Evolutionary conservation across 2,329 filamentous ascomycete species (phyloP).

Genomic region (Coleophoma crateriformis): DNA sequence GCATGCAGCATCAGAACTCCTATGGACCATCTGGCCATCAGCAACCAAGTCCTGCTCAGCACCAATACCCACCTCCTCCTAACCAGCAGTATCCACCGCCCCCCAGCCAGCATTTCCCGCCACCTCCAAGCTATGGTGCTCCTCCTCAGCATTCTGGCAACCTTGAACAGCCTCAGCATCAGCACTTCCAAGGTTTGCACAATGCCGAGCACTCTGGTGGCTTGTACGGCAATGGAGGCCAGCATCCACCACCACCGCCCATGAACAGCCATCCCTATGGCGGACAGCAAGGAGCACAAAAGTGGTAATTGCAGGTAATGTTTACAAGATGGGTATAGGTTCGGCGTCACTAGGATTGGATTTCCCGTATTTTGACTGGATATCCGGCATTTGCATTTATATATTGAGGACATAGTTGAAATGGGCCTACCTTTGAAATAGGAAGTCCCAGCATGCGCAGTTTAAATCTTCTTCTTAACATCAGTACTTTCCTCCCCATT

Average conservation of each 20-base stretch:
- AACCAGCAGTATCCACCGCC: conserved; percentile 1
- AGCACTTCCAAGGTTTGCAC: conserved; percentile 17
- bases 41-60: no score
- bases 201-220: conserved; percentile 19
- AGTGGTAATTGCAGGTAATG: not conserved
- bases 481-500: conserved; percentile 1
- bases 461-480: conserved; percentile 15
- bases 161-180: conserved; percentile 13
- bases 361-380: conserved; percentile 5
- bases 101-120: conserved; percentile 12
- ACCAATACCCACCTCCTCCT: conserved; percentile 3
- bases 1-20: conserved; percentile 13
- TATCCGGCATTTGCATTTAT: conserved; percentile 9
- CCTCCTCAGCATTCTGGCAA: conserved; percentile 15
- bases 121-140: conserved; percentile 11
- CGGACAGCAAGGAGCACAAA: not conserved
- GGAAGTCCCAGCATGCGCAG: not conserved
- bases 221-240: conserved; percentile 13
- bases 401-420: not conserved
- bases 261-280: conserved; percentile 7
- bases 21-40: conserved; percentile 8
- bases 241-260: conserved; percentile 4
- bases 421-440: no score
- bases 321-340: not conserved
- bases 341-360: not conserved